Evolutionary conservation across 176 grass and related monocot genomes (phyloP).

Genomic region (Chloris gayana): DNA sequence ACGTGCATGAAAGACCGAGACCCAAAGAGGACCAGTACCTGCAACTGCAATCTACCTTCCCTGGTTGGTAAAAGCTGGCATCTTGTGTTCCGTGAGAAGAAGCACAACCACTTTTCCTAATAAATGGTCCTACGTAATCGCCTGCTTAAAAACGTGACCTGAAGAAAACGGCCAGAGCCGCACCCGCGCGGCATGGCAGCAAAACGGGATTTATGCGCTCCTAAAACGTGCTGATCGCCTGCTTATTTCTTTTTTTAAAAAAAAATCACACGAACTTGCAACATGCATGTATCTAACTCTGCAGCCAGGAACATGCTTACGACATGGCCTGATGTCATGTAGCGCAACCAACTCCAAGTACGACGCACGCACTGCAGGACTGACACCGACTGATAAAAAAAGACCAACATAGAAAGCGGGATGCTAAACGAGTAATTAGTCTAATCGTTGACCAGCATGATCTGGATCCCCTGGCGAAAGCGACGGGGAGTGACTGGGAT

Average conservation of each 20-base stretch:
- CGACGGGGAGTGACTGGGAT: constrained; percentile 11
- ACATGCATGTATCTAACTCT: not conserved
- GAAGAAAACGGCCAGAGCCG: too few species aligned
- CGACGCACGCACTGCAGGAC: not conserved
- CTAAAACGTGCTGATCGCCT: not conserved
- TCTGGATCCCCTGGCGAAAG: constrained; percentile 4
- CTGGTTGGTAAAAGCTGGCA: too few species aligned
- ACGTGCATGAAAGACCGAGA: not conserved
- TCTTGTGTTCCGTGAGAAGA: too few species aligned
- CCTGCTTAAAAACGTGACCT: too few species aligned
- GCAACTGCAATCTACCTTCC: not conserved
- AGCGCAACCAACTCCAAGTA: not conserved
- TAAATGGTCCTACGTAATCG: not conserved
- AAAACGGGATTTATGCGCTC: too few species aligned
- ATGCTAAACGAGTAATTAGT: not conserved
- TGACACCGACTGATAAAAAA: not conserved
- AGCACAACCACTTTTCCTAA: too few species aligned
- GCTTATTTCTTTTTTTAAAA: too few species aligned
- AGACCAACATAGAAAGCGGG: not conserved
- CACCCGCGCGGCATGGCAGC: too few species aligned
- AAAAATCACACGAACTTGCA: not conserved
- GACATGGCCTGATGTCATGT: not conserved
- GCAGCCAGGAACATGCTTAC: not conserved
- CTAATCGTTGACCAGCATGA: not conserved
- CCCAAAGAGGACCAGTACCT: not conserved